Base-by-base conservation (phyloP, 2,329 filamentous ascomycete species). In the Cladosporium halotolerans region DNA sequence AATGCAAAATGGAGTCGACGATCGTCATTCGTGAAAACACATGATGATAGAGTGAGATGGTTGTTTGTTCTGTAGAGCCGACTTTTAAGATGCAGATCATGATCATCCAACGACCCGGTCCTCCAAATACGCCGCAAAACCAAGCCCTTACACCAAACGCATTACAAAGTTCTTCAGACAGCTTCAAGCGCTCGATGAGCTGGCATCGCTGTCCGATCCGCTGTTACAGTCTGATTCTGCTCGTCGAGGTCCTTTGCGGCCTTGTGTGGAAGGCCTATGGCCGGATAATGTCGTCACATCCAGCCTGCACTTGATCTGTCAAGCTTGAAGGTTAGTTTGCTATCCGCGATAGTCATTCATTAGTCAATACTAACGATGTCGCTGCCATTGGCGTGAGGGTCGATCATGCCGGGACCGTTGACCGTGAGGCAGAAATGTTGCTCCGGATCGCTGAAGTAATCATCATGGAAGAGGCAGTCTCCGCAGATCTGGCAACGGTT, bases 401-500 rank as follows among this genome's bases (percentile, higher is more conserved):
- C 32, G 18, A 36, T 51, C 48, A 51, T 51, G 11, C 31, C 48
- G 9, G 48, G 48, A 5, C 48, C 48, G 33, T 51, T 44, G 7
- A 51, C 48, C 5, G 48, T 36, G 1, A 51, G 16, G 18, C 48
- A 51, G 16, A 51, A 33, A 33, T 51, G 48, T 9, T 51, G 48
- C 13, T 40, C 43, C 16, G 48, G 55, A 16, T 60, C 59, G 46
- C 60, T 62, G 40, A 62, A 57, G 34, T 62, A 48, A 39, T 63
- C 61, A 14, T 55, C 51, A 28, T 49, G 49, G 44, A 52, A 47
- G 23, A 62, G 55, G 8, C 57, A 59, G 46, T 57, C 51, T 40
- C 61, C 61, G 19, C 58, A 57, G 19, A 58, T 57, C 54, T 63
- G 58, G 10, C 61, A 60, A 5, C 59, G 56, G 3, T 51, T 31